Percentiles rank a stretch among this genome's conserved stretches.
Evolutionary conservation across 1,284 basidiomycete genomes (phyloP).

Genomic region (Pyrrhoderma noxium): DNA sequence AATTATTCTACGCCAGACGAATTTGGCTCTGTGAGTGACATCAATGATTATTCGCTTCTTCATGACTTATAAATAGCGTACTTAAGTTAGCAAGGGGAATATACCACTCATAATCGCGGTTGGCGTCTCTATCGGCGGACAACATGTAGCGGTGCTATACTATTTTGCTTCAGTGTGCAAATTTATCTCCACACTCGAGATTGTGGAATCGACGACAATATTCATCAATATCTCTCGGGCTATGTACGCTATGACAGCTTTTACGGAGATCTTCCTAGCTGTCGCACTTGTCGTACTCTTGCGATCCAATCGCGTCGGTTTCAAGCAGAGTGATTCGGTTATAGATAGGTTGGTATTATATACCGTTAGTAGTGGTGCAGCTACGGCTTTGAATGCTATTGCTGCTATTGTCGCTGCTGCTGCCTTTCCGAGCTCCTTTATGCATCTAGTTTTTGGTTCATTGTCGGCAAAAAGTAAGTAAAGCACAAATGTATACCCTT

Average conservation of each 20-base stretch:
- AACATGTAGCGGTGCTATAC: background rate
- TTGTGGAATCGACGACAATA: no score
- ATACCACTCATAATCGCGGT: background rate
- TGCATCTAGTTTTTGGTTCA: background rate
- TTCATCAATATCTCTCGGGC: background rate
- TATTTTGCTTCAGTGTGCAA: no score
- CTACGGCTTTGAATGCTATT: background rate
- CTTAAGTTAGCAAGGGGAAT: constrained; percentile 7
- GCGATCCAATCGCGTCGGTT: constrained; percentile 1
- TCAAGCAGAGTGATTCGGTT: constrained; percentile 9
- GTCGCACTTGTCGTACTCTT: background rate
- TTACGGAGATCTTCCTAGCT: background rate
- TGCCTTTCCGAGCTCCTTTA: background rate
- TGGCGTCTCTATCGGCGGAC: background rate
- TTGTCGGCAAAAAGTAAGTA: constrained; percentile 2
- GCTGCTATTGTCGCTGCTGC: background rate
- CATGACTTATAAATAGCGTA: background rate
- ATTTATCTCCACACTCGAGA: no score
- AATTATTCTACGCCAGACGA: no score
- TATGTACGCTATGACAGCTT: background rate
- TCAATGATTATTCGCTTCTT: background rate
- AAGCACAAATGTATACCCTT: no score
- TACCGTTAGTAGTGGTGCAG: constrained; percentile 1
- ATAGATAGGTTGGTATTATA: constrained; percentile 3
- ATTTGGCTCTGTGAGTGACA: no score